Percentiles rank a stretch among this genome's conserved stretches.
Conservation (phyloP, 768 basidiomycete genomes). For the Podaxis sp. region DNA sequence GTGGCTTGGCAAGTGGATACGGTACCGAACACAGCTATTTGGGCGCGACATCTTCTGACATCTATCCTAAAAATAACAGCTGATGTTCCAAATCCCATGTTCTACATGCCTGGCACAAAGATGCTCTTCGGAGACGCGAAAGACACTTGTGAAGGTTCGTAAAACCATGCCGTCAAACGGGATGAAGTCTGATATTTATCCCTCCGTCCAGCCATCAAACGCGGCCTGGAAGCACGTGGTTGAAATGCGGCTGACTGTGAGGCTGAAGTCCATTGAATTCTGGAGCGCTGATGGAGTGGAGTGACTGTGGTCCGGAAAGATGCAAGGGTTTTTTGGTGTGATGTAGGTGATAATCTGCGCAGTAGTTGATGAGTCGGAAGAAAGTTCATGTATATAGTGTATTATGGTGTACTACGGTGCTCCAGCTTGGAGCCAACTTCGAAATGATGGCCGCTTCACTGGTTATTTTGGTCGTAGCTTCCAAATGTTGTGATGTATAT, state of each 20-base stretch:
- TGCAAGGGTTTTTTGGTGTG: too few species aligned
- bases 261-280: not conserved
- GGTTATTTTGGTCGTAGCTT: too few species aligned
- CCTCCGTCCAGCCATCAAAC: conserved; percentile 51
- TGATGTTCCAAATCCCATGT: conserved; percentile 92
- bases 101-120: conserved; percentile 87
- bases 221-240: conserved; percentile 44
- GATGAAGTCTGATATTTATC: conserved; percentile 5
- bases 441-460: too few species aligned
- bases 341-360: too few species aligned
- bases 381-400: too few species aligned
- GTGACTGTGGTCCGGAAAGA: too few species aligned
- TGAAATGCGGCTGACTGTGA: not conserved
- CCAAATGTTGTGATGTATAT: not conserved
- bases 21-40: conserved; percentile 42
- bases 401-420: too few species aligned
- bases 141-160: conserved; percentile 79
- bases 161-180: not conserved
- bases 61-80: conserved; percentile 41
- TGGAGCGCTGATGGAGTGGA: not conserved
- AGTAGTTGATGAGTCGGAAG: too few species aligned
- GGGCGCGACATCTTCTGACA: conserved; percentile 9
- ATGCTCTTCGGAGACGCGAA: conserved; percentile 95
- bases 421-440: too few species aligned
- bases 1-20: conserved; percentile 86